These are phyloP conservation scores for Alternaria sp. DNA, from an alignment of 2,329 filamentous ascomycete species.

Conservation along the genomic window DNA sequence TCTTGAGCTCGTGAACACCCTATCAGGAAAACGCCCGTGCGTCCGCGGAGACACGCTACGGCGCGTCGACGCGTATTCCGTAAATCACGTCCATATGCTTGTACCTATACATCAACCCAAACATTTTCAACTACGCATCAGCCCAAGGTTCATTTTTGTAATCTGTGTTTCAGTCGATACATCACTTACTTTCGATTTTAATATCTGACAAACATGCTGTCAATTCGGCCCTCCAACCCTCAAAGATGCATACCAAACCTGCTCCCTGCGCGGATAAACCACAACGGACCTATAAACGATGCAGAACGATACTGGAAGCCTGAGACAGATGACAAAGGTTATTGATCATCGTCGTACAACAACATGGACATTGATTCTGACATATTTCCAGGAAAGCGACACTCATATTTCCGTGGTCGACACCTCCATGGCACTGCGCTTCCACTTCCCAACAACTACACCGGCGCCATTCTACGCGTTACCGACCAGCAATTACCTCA, in stretches of 20 bases:
- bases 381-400: constrained; percentile 8
- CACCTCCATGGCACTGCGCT: constrained; percentile 76
- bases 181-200: neutral
- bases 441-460: constrained; percentile 75
- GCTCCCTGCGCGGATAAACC: constrained; percentile 81
- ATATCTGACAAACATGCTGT: constrained; percentile 51
- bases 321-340: constrained; percentile 45
- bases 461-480: constrained; percentile 55
- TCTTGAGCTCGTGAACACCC: constrained; percentile 7
- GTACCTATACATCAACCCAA: neutral
- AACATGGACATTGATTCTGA: neutral
- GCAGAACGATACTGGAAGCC: constrained; percentile 77
- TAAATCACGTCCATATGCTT: constrained; percentile 5
- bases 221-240: constrained; percentile 49
- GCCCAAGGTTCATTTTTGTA: too few relatives aligned
- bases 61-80: constrained; percentile 28
- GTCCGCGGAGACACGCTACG: constrained; percentile 22
- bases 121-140: neutral
- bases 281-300: constrained; percentile 75
- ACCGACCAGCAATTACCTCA: constrained; percentile 40
- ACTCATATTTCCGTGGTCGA: constrained; percentile 68
- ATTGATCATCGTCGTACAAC: neutral
- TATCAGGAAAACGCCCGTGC: constrained; percentile 1
- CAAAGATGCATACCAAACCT: constrained; percentile 70
- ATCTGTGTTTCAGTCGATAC: too few relatives aligned